Evolutionary conservation across 1,284 basidiomycete genomes (phyloP).

Genomic region (Ustilago sp.): DNA sequence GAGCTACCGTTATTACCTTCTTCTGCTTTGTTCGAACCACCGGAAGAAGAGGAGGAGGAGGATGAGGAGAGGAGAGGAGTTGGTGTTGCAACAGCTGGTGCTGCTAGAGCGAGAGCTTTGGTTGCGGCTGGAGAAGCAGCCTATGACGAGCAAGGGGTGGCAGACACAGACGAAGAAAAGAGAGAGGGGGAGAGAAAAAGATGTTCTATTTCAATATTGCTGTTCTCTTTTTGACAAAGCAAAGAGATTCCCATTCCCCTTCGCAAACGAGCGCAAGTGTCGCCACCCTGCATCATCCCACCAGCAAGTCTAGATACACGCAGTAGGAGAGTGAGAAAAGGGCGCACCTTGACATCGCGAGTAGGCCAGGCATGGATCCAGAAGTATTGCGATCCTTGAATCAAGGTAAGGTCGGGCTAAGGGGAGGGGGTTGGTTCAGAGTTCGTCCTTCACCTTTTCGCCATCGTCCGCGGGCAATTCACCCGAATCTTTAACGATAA

Average conservation of each 20-base stretch:
- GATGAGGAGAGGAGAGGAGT: slow-evolving; percentile 9
- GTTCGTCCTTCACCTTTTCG: slow-evolving; percentile 63
- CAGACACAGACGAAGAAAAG: neutral
- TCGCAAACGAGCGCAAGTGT: neutral
- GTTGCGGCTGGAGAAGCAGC: neutral
- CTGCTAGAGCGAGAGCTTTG: neutral
- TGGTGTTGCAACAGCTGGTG: neutral
- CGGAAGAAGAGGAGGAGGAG: slow-evolving; percentile 3
- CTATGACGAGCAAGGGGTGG: neutral
- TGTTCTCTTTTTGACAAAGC: neutral
- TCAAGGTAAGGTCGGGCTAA: neutral
- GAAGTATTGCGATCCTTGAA: neutral
- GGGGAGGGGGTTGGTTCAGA: slow-evolving; percentile 33
- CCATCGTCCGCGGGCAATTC: slow-evolving; percentile 38
- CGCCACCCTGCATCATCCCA: neutral
- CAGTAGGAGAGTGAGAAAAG: neutral
- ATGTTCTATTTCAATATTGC: slow-evolving; percentile 41
- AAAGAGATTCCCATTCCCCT: neutral
- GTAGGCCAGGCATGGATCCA: too few species aligned
- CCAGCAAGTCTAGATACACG: neutral
- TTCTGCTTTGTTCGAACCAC: neutral
- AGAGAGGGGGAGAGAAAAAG: slow-evolving; percentile 3
- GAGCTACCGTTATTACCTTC: slow-evolving; percentile 16
- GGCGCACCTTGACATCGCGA: neutral
- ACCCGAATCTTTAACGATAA: slow-evolving; percentile 61